Conservation (phyloP, 1,284 basidiomycete genomes). For the Ganoderma leucocontextum region DNA sequence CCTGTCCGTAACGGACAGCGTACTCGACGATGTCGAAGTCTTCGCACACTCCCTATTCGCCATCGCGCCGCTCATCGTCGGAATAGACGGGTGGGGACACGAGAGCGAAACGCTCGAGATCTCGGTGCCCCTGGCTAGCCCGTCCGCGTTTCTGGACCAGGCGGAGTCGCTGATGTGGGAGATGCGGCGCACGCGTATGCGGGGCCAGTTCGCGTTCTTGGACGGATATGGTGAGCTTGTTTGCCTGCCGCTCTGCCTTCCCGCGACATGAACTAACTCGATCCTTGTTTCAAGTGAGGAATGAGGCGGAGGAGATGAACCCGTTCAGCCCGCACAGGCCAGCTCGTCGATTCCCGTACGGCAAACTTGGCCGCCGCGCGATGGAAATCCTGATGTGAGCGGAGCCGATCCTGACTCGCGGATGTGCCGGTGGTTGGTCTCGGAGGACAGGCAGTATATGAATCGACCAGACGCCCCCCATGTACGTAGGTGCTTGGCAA, state of each 20-base stretch:
- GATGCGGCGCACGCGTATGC: neutral
- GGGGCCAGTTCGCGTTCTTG: neutral
- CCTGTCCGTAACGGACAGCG: neutral
- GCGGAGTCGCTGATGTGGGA: neutral
- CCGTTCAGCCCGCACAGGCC: neutral
- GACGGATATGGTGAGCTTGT: neutral
- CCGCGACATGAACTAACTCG: neutral
- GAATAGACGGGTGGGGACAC: neutral
- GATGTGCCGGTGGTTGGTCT: too few relatives aligned
- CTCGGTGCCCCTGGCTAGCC: neutral
- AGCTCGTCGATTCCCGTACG: neutral
- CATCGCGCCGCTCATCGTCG: neutral
- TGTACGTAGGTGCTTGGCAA: too few relatives aligned
- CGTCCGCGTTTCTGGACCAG: neutral
- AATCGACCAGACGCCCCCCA: too few relatives aligned
- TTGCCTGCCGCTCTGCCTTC: neutral
- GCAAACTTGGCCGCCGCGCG: neutral
- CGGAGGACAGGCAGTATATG: too few relatives aligned
- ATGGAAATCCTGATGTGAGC: neutral
- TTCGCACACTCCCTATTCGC: neutral
- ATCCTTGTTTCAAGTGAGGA: neutral
- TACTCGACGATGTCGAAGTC: neutral
- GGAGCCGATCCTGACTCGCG: too few relatives aligned
- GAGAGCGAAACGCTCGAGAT: neutral
- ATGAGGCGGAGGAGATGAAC: neutral